A percentile compares a stretch with the other conserved stretches of the same genome.
Evolutionary conservation across 2,329 filamentous ascomycete species (phyloP).

Genomic region (Diplodia corticola): DNA sequence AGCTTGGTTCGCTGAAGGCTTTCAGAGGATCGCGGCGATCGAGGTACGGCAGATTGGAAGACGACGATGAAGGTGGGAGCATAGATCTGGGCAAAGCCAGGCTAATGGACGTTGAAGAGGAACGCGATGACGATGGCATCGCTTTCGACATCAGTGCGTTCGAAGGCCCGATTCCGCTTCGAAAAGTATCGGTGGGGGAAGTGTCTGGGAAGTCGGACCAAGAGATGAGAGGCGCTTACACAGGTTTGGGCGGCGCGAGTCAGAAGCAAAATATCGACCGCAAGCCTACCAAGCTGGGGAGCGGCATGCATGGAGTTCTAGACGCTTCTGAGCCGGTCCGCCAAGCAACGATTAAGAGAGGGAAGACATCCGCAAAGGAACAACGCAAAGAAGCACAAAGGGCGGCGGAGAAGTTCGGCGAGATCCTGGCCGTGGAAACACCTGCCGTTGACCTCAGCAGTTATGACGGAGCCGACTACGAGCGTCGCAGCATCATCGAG

Average conservation of each 20-base stretch:
- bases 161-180: slow-evolving; percentile 33
- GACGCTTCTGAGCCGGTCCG: slow-evolving; percentile 34
- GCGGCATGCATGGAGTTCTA: slow-evolving; percentile 32
- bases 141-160: slow-evolving; percentile 34
- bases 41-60: slow-evolving; percentile 36
- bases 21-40: slow-evolving; percentile 23
- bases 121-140: slow-evolving; percentile 30
- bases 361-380: slow-evolving; percentile 23
- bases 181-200: slow-evolving; percentile 24
- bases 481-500: slow-evolving; percentile 33
- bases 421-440: slow-evolving; percentile 43
- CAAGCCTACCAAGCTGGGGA: slow-evolving; percentile 30
- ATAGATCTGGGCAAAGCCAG: slow-evolving; percentile 15
- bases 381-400: slow-evolving; percentile 39
- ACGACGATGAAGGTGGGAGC: slow-evolving; percentile 32
- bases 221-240: slow-evolving; percentile 23
- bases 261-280: slow-evolving; percentile 22
- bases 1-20: slow-evolving; percentile 34
- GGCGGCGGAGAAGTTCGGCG: slow-evolving; percentile 46
- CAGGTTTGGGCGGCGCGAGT: slow-evolving; percentile 27
- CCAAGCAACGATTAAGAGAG: slow-evolving; percentile 22
- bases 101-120: slow-evolving; percentile 34
- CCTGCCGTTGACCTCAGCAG: slow-evolving; percentile 45
- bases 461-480: slow-evolving; percentile 38
- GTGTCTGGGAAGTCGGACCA: slow-evolving; percentile 11